Evolutionary conservation across 1,139 yeast genomes (phyloP), one percentile per base, ranked within the genome.

Genomic region (Magnusiomyces sp.): DNA sequence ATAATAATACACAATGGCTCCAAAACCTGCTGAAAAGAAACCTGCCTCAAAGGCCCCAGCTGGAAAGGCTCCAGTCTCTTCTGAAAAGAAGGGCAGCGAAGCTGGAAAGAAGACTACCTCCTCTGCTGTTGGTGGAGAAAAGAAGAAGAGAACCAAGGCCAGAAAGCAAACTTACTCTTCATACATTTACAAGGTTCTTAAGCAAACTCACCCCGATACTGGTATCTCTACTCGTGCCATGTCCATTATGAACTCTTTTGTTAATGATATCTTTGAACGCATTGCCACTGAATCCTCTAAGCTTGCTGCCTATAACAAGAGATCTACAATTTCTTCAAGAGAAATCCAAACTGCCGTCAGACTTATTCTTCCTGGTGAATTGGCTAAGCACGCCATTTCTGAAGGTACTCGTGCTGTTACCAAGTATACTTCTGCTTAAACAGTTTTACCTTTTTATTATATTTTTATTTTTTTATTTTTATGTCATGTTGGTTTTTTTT

Each of bases 381-480:
- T 92, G 74, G 97, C 98, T 63, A 92, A 90, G 82, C 97, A 90
- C 76, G 97, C 97, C 67, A 96, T 89, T 67, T 86, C 96, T 65
- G 97, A 90, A 77, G 97, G 97, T 81, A 90, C 97, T 66, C 89
- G 97, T 84, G 96, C 98, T 73, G 97, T 92, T 67, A 90, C 97
- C 74, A 92, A 92, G 81, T 92, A 90, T 83, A 88, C 97, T 68
- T 86, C 96, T 69, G 62, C 71, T 48, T 61, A 55, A 59, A 17
- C 19, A 43, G 47, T 41, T 44, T 45, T 43, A 31, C 42, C 45
- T 44, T 29, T 43, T 49, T 41, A 31, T 50, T 42, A 27, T 40
- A 36, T 46, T 32, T 41, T 38, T 38, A 14, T 48, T 36, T 34
- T 47, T 37, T 47, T 38, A 41, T 48, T 48, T 40, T 40, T 32